phyloP scores from a whole-genome alignment of 805 yeast genomes.

The Pichia pseudocactophila region DNA sequence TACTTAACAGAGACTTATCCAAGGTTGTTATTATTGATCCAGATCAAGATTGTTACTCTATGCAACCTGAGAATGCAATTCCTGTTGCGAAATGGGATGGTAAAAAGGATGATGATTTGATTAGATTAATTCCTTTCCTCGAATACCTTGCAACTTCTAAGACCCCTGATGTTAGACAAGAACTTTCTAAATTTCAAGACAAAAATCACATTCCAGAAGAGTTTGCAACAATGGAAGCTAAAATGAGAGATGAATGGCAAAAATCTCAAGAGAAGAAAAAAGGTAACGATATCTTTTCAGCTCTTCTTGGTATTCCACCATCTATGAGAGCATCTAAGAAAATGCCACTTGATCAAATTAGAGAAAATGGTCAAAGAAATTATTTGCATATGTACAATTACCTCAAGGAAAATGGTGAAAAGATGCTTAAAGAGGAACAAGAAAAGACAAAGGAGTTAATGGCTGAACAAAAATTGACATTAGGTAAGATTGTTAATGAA shows the following conservation, averaged over 20 bases:
- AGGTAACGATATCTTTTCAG: constrained; percentile 17
- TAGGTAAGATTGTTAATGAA: constrained; percentile 78
- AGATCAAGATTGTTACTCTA: constrained; percentile 56
- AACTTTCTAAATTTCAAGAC: constrained; percentile 63
- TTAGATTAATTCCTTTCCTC: constrained; percentile 80
- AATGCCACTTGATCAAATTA: constrained; percentile 80
- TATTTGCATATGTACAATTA: constrained; percentile 69
- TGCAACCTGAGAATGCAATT: constrained; percentile 94
- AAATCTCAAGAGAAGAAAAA: constrained; percentile 35
- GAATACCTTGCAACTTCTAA: constrained; percentile 88
- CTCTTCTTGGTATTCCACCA: constrained; percentile 54
- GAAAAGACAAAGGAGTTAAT: constrained; percentile 69
- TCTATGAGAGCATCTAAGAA: constrained; percentile 35
- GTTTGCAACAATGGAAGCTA: constrained; percentile 67
- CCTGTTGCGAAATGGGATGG: constrained; percentile 85
- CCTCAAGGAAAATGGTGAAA: constrained; percentile 48
- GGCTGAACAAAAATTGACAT: constrained; percentile 74
- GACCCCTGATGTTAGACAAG: constrained; percentile 82
- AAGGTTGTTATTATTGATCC: constrained; percentile 78
- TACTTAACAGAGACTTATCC: constrained; percentile 82
- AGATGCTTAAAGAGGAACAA: constrained; percentile 78
- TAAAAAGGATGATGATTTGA: constrained; percentile 65
- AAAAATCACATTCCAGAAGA: constrained; percentile 65
- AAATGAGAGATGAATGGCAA: constrained; percentile 63
- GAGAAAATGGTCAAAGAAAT: constrained; percentile 88